phyloP scores from a whole-genome alignment of 2,329 filamentous ascomycete genomes.

The Sclerotinia glacialis region DNA sequence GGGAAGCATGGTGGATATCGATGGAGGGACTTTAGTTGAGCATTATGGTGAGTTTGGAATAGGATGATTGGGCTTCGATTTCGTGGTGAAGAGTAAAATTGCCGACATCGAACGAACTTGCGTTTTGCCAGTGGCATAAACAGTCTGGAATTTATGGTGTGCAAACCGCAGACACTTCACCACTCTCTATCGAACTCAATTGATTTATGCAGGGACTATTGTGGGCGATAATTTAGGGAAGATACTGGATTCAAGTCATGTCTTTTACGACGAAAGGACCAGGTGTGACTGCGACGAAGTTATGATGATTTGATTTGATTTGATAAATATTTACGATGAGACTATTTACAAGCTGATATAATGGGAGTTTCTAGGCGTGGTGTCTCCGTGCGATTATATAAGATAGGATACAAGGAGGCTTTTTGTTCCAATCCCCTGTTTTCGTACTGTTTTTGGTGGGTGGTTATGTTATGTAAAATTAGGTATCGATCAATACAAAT shows the following conservation, averaged over 20 bases:
- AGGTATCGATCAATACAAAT: too few relatives aligned
- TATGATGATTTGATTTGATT: too few relatives aligned
- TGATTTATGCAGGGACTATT: background rate
- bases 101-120: background rate
- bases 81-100: too few relatives aligned
- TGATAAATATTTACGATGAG: too few relatives aligned
- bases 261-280: background rate
- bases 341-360: background rate
- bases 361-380: background rate
- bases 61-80: background rate
- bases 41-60: background rate
- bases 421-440: background rate
- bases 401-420: background rate
- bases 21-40: background rate
- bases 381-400: background rate
- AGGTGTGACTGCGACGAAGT: background rate
- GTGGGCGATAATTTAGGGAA: background rate
- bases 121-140: background rate
- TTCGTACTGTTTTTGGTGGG: background rate
- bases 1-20: conserved; percentile 16
- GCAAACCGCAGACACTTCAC: background rate
- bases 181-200: background rate
- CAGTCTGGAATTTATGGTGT: background rate
- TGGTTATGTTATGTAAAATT: fast-evolving
- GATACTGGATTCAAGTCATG: too few relatives aligned